These are phyloP conservation scores for Amanita inopinata DNA, from an alignment of 768 basidiomycete genomes.

Conservation along the genomic window DNA sequence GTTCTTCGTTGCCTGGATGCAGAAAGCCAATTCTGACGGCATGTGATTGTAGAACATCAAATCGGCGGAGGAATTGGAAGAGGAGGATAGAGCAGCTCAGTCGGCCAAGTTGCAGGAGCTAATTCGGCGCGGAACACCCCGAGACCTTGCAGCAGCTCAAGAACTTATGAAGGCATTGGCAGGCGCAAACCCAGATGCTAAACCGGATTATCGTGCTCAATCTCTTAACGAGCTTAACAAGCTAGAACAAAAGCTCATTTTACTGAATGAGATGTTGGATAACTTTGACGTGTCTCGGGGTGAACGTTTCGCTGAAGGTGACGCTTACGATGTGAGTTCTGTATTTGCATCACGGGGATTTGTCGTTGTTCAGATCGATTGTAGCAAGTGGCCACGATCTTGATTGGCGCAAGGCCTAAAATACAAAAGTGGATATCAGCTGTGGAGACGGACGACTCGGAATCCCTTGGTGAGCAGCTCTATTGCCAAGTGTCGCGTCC, in stretches of 20 bases:
- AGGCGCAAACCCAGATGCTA: conserved; percentile 90
- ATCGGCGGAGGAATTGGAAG: conserved; percentile 91
- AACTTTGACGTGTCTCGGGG: conserved; percentile 67
- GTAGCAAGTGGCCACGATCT: conserved; percentile 84
- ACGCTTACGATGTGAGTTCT: conserved; percentile 78
- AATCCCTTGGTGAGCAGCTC: conserved; percentile 63
- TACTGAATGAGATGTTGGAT: conserved; percentile 96
- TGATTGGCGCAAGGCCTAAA: conserved; percentile 79
- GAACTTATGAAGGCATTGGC: conserved; percentile 95
- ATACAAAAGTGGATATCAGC: conserved; percentile 98
- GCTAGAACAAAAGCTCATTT: conserved; percentile 87
- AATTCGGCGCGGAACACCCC: conserved; percentile 89
- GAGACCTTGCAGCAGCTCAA: conserved; percentile 91
- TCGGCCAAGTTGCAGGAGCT: conserved; percentile 98
- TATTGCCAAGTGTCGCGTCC: conserved; percentile 5
- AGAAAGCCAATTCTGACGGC: background rate
- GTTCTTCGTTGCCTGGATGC: conserved; percentile 12
- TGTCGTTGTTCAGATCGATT: conserved; percentile 2
- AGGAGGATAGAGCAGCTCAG: conserved; percentile 91
- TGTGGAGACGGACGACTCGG: conserved; percentile 80
- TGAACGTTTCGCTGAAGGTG: conserved; percentile 79
- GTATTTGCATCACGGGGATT: background rate
- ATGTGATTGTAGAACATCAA: conserved; percentile 61
- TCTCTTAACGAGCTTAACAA: conserved; percentile 87
- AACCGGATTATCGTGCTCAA: conserved; percentile 89